Evolutionary conservation across 169 alveolate species (phyloP), one percentile per base, ranked within the genome.

Genomic region (Plasmodium falciparum): DNA sequence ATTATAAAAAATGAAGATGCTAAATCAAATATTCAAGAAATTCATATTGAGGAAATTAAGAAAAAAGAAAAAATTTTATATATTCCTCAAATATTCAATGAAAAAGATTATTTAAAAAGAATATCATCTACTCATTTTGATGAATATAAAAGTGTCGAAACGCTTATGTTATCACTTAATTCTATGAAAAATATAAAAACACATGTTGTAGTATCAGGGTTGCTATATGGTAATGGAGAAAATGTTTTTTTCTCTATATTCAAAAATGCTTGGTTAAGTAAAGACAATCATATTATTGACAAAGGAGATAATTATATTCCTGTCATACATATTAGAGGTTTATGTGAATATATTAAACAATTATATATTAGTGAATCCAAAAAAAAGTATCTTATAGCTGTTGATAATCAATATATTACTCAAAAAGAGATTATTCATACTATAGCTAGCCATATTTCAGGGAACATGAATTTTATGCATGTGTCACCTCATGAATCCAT

Each of bases 221-320:
- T 76, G 6, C 29, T 65, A 12, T 76, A 76, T 43, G 89, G 89
- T 0, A 76, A 76, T 50, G 89, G 89, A 1, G 89, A 76, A 76
- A 65, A 33, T 20, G 70, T 76, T 2, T 65, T 76, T 39, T 76
- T 65, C 6, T 69, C 89, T 8, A 76, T 76, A 12, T 76, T 76
- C 9, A 76, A 59, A 76, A 76, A 76, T 63, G 89, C 89, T 1
- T 76, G 89, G 89, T 54, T 76, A 45, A 63, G 89, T 39, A 22
- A 15, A 22, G 89, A 76, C 20, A 76, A 65, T 63, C 71, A 76
- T 2, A 63, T 76, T 11, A 76, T 76, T 7, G 89, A 76, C 45
- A 62, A 56, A 13, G 89, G 89, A 3, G 33, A 76, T 63, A 76
- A 76, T 7, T 76, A 24, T 39, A 76, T 76, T 76, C 89, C 89